These are phyloP conservation scores for Boletus bicolor DNA, from an alignment of 768 basidiomycete genomes.

Conservation along the genomic window DNA sequence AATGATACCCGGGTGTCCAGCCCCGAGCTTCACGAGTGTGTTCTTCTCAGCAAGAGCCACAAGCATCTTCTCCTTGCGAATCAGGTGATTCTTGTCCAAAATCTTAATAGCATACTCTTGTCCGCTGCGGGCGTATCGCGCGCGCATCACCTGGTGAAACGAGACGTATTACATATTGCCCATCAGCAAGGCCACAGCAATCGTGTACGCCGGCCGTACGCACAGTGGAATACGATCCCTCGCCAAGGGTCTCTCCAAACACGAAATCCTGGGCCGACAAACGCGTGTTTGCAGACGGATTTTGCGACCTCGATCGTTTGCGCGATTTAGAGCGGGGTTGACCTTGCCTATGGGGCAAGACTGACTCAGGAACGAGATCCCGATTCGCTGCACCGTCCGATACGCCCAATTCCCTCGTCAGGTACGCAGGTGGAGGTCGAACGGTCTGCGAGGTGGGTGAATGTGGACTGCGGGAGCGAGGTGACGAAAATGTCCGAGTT, in stretches of 20 bases:
- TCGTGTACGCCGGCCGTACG: slow-evolving; percentile 26
- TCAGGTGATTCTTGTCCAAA: slow-evolving; percentile 79
- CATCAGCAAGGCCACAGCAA: slow-evolving; percentile 7
- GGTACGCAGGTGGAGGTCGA: slow-evolving; percentile 50
- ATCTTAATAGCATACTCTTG: slow-evolving; percentile 76
- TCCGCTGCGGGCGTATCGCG: slow-evolving; percentile 50
- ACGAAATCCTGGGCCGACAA: slow-evolving; percentile 61
- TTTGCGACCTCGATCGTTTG: slow-evolving; percentile 39
- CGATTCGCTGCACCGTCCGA: slow-evolving; percentile 26
- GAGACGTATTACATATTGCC: slow-evolving; percentile 9
- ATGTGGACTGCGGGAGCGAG: slow-evolving; percentile 53
- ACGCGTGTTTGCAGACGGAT: slow-evolving; percentile 45
- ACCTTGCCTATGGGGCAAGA: slow-evolving; percentile 1
- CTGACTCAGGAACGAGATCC: slow-evolving; percentile 12
- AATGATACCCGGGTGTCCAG: slow-evolving; percentile 78
- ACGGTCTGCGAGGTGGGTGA: slow-evolving; percentile 36
- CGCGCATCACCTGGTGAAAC: slow-evolving; percentile 51
- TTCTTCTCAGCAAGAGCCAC: slow-evolving; percentile 81
- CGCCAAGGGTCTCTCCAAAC: slow-evolving; percentile 71
- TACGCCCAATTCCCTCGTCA: slow-evolving; percentile 54
- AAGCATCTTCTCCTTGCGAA: slow-evolving; percentile 71
- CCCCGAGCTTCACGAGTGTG: slow-evolving; percentile 60
- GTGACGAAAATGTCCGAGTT: slow-evolving; percentile 60
- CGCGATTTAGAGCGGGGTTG: slow-evolving; percentile 40
- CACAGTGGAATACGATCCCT: slow-evolving; percentile 82